phyloP scores from a whole-genome alignment of 1,284 basidiomycete genomes.

The Trichosporon ovoides region DNA sequence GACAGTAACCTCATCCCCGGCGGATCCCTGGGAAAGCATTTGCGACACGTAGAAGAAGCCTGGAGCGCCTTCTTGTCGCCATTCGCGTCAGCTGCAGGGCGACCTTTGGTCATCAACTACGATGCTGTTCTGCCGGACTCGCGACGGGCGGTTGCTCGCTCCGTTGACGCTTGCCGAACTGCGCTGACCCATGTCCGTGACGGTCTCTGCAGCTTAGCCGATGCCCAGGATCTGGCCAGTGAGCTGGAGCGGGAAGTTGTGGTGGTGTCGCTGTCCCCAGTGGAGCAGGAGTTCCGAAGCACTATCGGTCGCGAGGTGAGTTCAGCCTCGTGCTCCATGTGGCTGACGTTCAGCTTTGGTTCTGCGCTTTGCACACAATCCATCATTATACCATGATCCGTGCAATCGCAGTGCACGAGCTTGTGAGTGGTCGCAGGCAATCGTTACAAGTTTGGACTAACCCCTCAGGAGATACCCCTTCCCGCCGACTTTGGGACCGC shows the following conservation, averaged over 20 bases:
- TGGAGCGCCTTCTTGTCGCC: constrained; percentile 37
- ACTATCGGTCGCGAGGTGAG: constrained; percentile 42
- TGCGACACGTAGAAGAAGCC: constrained; percentile 45
- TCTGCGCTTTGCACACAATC: constrained; percentile 43
- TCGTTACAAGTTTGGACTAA: neutral
- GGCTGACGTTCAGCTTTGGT: constrained; percentile 37
- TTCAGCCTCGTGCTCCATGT: neutral
- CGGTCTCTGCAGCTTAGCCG: constrained; percentile 26
- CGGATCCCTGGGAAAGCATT: constrained; percentile 42
- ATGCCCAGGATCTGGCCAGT: constrained; percentile 18
- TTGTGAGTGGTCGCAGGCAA: constrained; percentile 34
- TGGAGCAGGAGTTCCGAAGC: constrained; percentile 34
- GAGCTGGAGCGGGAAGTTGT: constrained; percentile 29
- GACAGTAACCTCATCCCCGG: constrained; percentile 38
- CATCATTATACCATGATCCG: constrained; percentile 47
- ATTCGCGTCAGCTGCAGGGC: constrained; percentile 6
- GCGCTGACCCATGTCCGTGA: constrained; percentile 26
- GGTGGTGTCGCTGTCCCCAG: constrained; percentile 39
- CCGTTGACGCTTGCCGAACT: constrained; percentile 23
- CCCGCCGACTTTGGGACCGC: constrained; percentile 46
- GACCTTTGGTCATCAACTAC: constrained; percentile 36
- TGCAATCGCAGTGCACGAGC: constrained; percentile 46
- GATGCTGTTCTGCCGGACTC: constrained; percentile 31
- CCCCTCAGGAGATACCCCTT: constrained; percentile 30
- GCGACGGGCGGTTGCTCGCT: constrained; percentile 26